Evolutionary conservation across 2,329 filamentous ascomycete genomes (phyloP), one percentile per base, ranked within the genome.

Genomic region (Lasiodiplodia gonubiensis): DNA sequence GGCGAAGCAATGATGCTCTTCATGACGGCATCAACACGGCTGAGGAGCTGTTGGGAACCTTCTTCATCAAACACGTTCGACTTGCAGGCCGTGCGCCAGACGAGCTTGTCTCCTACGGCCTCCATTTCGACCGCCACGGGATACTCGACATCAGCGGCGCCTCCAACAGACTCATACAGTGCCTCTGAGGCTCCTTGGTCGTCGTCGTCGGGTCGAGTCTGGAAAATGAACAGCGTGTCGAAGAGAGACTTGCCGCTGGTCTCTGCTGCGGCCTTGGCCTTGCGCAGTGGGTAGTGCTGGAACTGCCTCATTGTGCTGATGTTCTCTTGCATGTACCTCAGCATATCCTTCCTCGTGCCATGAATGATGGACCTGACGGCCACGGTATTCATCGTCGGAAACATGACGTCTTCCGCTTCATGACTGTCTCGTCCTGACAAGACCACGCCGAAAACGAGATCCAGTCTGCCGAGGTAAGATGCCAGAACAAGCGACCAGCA

Each of bases 361-460:
- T 95, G 91, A 2, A 97, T 76, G 2, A 94, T 84, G 1, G 86
- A 86, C 12, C 93, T 86, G 8, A 97, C 83, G 0, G 90, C 87
- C 0, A 97, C 89, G 0, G 94, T 97, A 74, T 97, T 97, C 92
- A 97, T 97, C 0, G 91, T 92, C 0, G 94, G 94, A 73, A 97
- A 97, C 74, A 94, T 84, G 14, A 94, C 78, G 30, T 86, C 78
- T 52, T 91, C 86, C 0, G 88, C 86, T 18, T 86, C 85, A 54
- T 91, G 89, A 11, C 88, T 88, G 67, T 95, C 92, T n/a, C 94
- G 86, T 18, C 94, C 94, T 0, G 93, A 93, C 14, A 97, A 82
- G 1, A 97, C 90, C 0, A 92, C 87, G 0, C 94, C 94, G 74
- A 95, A 97, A 0, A 88, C 85, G 4, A 97, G 86, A 70, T 97